Evolutionary conservation across 225 moss, liverwort and hornwort species (phyloP).

Genomic region (Straminergon stramineum): DNA sequence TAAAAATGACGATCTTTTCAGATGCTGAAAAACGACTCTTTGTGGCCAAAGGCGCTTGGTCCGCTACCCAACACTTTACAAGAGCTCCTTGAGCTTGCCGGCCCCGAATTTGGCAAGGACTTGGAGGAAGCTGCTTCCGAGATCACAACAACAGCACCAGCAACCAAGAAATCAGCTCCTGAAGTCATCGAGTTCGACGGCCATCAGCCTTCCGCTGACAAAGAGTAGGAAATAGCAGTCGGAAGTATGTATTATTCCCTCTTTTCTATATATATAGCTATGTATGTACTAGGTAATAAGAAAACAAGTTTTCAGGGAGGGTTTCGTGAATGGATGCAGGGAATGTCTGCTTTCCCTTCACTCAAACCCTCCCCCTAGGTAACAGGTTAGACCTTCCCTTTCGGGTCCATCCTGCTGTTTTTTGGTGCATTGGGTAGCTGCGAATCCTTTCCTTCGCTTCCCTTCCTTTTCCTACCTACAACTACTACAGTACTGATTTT

Average conservation of each 20-base stretch:
- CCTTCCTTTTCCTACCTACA: background rate
- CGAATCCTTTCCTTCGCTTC: background rate
- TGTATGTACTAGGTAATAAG: constrained; percentile 40
- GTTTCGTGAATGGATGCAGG: constrained; percentile 50
- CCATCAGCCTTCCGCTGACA: constrained; percentile 22
- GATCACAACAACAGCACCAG: background rate
- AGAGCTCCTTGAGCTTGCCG: constrained; percentile 43
- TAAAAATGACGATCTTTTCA: background rate
- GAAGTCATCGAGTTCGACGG: constrained; percentile 27
- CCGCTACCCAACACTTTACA: constrained; percentile 33
- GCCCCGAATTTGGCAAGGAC: constrained; percentile 28
- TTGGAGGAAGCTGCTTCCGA: background rate
- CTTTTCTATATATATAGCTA: background rate
- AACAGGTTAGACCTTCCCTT: constrained; percentile 11
- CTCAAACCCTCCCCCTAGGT: constrained; percentile 31
- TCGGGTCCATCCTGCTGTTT: constrained; percentile 14
- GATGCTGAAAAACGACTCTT: constrained; percentile 53
- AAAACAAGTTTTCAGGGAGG: constrained; percentile 44
- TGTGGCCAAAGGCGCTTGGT: constrained; percentile 51
- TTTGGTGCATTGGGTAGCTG: constrained; percentile 25
- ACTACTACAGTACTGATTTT: background rate
- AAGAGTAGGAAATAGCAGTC: constrained; percentile 17
- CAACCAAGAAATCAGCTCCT: background rate
- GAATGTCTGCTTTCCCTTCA: constrained; percentile 45
- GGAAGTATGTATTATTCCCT: constrained; percentile 7